Base-by-base conservation (phyloP, 1,284 basidiomycete species). In the Cryptococcus sp. region DNA sequence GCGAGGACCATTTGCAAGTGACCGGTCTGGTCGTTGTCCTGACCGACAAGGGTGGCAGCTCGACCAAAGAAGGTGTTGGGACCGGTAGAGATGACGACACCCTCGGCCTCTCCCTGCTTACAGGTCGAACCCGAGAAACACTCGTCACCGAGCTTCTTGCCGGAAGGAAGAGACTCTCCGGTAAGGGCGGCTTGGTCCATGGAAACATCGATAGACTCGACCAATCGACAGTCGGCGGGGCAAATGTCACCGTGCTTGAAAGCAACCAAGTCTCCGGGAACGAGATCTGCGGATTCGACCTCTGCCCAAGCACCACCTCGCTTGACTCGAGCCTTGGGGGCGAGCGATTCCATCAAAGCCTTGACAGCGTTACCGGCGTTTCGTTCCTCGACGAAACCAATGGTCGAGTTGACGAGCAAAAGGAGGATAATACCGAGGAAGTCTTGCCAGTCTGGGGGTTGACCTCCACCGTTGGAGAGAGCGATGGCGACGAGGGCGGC, bases 171-270 rank as follows among this genome's bases (percentile, higher is more conserved):
- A 18, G 90, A 95, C 80, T 95, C 92, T 71, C 92, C 93, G 34
- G 92, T 97, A 49, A 97, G 81, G 51, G 92, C 92, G 59, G 92
- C 92, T 77, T 95, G 92, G 74, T 97, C 92, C 69, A 95, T 93
- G 25, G 88, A 92, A 43, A 95, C 86, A 74, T 95, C 94, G 81
- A 94, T 83, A 47, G 91, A 83, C 72, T 97, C 92, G 21, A 84
- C 87, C 52, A 97, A 83, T 81, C 91, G 88, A 75, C 90, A 93
- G 71, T 95, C 92, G 62, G 90, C 89, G 49, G 92, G 88, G 53
- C 94, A 91, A 63, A 95, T 87, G 66, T 95, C 92, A 80, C 92
- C 92, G 75, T 95, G 93, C 79, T 97, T 95, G 87, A 95, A 94
- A 5, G 89, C 79, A 58, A 97, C 76, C 79, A 95, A 86, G 64